Conservation (phyloP, 1,139 yeast species). For the Hyphopichia wangnamkhiaoensis region DNA sequence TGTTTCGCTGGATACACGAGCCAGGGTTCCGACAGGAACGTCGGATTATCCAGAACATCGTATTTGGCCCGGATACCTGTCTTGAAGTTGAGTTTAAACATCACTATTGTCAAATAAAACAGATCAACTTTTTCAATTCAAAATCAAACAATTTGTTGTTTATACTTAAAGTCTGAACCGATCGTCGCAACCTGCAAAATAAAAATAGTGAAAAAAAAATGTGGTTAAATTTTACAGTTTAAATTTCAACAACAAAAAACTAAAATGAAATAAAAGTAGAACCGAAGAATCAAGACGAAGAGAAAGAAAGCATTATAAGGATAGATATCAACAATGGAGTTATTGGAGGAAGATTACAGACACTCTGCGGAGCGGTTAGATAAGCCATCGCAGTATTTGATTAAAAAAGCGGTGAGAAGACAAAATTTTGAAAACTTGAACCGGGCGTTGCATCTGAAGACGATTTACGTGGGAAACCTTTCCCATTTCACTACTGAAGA, state of each 20-base stretch:
- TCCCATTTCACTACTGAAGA: conserved; percentile 92
- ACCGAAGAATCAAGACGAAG: background rate
- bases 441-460: conserved; percentile 63
- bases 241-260: background rate
- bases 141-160: no score
- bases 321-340: conserved; percentile 34
- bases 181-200: background rate
- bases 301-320: background rate
- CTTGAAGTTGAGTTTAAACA: conserved; percentile 47
- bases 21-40: conserved; percentile 85
- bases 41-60: conserved; percentile 69
- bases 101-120: conserved; percentile 7
- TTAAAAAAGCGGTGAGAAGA: conserved; percentile 69
- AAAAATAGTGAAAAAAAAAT: no score
- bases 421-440: conserved; percentile 58
- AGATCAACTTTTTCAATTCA: background rate
- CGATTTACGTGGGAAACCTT: conserved; percentile 83
- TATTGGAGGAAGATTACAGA: conserved; percentile 56
- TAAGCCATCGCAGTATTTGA: conserved; percentile 72
- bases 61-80: conserved; percentile 76
- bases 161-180: no score
- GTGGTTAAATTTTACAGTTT: background rate
- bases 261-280: background rate
- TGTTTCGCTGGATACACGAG: conserved; percentile 79
- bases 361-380: conserved; percentile 67